Evolutionary conservation across 1,284 basidiomycete genomes (phyloP).

Genomic region (Cryptococcus depauperatus): DNA sequence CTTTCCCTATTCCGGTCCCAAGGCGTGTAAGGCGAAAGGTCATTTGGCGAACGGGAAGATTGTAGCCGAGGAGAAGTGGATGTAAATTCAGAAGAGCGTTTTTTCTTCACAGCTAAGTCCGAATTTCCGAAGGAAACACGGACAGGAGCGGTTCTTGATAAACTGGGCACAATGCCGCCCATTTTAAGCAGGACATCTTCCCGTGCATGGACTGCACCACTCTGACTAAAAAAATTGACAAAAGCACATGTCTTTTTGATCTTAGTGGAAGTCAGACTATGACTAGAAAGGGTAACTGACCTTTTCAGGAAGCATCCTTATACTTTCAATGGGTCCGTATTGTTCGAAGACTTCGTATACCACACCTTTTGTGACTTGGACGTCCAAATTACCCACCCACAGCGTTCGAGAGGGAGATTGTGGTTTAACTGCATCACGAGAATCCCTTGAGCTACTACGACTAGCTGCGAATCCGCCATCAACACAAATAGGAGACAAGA

Average conservation of each 20-base stretch:
- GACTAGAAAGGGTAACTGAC: slow-evolving; percentile 46
- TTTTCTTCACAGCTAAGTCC: slow-evolving; percentile 53
- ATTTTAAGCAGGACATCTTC: slow-evolving; percentile 92
- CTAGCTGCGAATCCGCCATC: too few species aligned
- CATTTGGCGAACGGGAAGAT: too few species aligned
- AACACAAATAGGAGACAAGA: too few species aligned
- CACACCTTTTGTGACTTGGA: slow-evolving; percentile 84
- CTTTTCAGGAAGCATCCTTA: slow-evolving; percentile 91
- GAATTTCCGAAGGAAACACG: slow-evolving; percentile 97
- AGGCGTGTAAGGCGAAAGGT: too few species aligned
- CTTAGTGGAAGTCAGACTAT: slow-evolving; percentile 1
- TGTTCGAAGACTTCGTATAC: slow-evolving; percentile 89
- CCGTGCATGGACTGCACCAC: slow-evolving; percentile 90
- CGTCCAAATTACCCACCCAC: slow-evolving; percentile 96
- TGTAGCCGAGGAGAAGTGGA: too few species aligned
- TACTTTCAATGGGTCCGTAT: slow-evolving; percentile 91
- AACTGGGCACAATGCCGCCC: slow-evolving; percentile 76
- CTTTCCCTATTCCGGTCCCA: too few species aligned
- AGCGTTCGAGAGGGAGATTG: slow-evolving; percentile 89
- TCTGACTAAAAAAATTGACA: slow-evolving; percentile 92
- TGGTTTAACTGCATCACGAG: too few species aligned
- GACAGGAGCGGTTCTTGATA: slow-evolving; percentile 85
- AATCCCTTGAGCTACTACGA: too few species aligned
- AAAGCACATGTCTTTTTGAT: slow-evolving; percentile 81
- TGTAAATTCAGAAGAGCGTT: too few species aligned